Percentiles rank a stretch among this genome's conserved stretches.
These are phyloP conservation scores for Basidioascus undulatus DNA, from an alignment of 768 basidiomycete genomes.

Conservation along the genomic window DNA sequence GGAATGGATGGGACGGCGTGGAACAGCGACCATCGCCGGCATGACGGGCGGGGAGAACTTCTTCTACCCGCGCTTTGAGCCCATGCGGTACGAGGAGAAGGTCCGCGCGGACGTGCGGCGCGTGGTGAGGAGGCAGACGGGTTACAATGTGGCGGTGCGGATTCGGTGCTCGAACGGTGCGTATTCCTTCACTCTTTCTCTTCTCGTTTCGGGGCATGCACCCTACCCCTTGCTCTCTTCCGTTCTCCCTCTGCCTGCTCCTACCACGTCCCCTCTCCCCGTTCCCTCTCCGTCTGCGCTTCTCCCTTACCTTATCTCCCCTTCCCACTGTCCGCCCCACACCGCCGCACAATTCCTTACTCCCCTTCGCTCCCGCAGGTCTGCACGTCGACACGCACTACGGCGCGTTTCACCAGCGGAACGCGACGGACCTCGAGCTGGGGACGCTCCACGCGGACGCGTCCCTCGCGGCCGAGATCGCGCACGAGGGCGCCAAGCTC, in stretches of 20 bases:
- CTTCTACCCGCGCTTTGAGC: conserved; percentile 74
- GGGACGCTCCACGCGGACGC: conserved; percentile 62
- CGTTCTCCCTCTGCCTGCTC: too few relatives aligned
- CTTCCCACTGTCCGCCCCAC: conserved; percentile 6
- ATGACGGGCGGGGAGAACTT: conserved; percentile 73
- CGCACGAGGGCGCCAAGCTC: conserved; percentile 37
- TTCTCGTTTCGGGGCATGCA: conserved; percentile 26
- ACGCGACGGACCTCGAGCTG: conserved; percentile 49
- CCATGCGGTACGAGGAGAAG: conserved; percentile 34
- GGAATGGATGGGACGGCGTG: too few relatives aligned
- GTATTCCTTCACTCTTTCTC: conserved; percentile 7
- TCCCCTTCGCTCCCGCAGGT: conserved; percentile 10
- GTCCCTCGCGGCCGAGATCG: conserved; percentile 45
- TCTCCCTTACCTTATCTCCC: conserved; percentile 22
- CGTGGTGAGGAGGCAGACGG: conserved; percentile 41
- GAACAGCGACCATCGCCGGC: conserved; percentile 38
- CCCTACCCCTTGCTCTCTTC: neutral
- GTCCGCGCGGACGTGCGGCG: conserved; percentile 55
- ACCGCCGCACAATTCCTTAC: conserved; percentile 9
- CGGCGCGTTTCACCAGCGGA: conserved; percentile 45
- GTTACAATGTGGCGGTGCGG: conserved; percentile 53
- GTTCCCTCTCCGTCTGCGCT: conserved; percentile 1
- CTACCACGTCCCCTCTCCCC: neutral
- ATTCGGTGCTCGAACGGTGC: conserved; percentile 67
- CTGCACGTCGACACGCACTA: conserved; percentile 24